These are phyloP conservation scores for Ochromonas danica DNA, from an alignment of 108 stramenopile species.

Conservation along the genomic window DNA sequence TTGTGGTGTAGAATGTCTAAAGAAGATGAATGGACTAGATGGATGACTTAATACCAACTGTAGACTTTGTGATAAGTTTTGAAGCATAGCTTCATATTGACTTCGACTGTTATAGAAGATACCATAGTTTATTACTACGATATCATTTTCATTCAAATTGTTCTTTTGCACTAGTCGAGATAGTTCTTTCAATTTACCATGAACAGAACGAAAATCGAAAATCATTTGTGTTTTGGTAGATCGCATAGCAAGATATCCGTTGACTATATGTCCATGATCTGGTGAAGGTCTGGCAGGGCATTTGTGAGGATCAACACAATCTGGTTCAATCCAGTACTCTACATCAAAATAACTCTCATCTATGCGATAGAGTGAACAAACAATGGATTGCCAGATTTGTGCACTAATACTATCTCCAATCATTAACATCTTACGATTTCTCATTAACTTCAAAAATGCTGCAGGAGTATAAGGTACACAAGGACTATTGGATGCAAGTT, in stretches of 20 bases:
- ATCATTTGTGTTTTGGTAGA: background rate
- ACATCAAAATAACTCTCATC: conserved; percentile 1
- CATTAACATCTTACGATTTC: background rate
- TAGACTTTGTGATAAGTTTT: background rate
- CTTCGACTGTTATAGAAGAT: background rate
- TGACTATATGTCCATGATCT: background rate
- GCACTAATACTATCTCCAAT: background rate
- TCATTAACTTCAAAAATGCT: background rate
- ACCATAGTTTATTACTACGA: background rate
- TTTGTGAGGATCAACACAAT: background rate
- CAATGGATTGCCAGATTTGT: background rate
- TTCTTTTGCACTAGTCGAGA: background rate
- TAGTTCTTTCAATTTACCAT: background rate
- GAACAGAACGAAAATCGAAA: background rate
- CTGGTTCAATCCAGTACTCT: background rate
- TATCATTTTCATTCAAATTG: background rate
- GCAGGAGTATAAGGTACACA: background rate
- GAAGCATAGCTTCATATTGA: background rate
- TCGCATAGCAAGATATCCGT: background rate
- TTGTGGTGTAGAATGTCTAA: background rate
- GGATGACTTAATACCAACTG: background rate
- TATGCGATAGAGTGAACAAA: background rate
- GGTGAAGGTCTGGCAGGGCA: background rate
- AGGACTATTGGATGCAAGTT: background rate
- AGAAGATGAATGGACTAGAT: background rate